Evolutionary conservation across 1,284 basidiomycete species (phyloP).

Genomic region (Stereum hirsutum): DNA sequence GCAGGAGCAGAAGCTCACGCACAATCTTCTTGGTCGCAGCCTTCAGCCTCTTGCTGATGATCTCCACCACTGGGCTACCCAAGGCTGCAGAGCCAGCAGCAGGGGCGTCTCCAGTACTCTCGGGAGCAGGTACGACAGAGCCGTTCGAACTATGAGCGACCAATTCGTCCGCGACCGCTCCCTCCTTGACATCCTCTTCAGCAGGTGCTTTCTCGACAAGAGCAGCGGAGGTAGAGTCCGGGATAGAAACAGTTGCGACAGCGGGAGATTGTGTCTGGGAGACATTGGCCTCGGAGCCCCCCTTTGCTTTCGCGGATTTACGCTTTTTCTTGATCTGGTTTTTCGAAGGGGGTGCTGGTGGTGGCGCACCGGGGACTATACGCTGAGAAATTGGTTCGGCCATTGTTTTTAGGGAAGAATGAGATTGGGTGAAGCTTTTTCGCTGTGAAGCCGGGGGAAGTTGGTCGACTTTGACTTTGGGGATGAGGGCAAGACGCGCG

Average conservation of each 20-base stretch:
- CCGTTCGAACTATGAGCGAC: conserved; percentile 32
- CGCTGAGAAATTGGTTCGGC: conserved; percentile 32
- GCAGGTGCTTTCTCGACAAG: conserved; percentile 43
- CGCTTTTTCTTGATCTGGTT: conserved; percentile 65
- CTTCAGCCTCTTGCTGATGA: conserved; percentile 71
- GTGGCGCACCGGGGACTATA: conserved; percentile 66
- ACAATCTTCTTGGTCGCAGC: conserved; percentile 79
- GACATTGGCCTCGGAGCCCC: conserved; percentile 19
- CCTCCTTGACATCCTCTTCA: conserved; percentile 36
- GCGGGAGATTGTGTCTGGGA: conserved; percentile 25
- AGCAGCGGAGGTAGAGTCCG: conserved; percentile 37
- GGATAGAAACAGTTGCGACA: conserved; percentile 27
- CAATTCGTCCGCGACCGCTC: conserved; percentile 36
- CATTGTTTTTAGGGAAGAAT: no score
- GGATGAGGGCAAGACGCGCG: no score
- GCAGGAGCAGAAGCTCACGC: conserved; percentile 23
- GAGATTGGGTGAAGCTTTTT: no score
- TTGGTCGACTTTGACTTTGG: no score
- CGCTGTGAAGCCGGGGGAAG: no score
- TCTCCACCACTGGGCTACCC: conserved; percentile 63
- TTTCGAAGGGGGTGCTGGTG: conserved; percentile 46
- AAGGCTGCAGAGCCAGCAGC: conserved; percentile 31
- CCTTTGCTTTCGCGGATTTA: conserved; percentile 36
- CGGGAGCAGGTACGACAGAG: conserved; percentile 28
- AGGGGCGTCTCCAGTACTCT: no score